Conservation (phyloP, 345 rosid species). For the Eucalyptus microcorys region DNA sequence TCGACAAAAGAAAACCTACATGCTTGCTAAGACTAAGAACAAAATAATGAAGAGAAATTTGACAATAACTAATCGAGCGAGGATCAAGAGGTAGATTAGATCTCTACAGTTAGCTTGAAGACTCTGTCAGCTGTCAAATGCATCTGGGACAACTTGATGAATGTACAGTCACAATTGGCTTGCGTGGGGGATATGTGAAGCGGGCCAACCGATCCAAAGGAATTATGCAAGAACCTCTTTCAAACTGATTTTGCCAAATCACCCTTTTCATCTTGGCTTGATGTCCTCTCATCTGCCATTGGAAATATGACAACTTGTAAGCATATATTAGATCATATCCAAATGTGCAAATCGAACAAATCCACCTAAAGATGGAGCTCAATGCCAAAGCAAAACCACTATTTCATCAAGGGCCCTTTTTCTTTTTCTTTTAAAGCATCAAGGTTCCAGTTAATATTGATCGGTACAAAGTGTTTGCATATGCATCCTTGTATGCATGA, state of each 20-base stretch:
- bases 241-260: constrained; percentile 4
- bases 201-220: neutral
- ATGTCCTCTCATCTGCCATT: constrained; percentile 18
- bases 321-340: neutral
- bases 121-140: constrained; percentile 5
- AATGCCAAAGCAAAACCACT: neutral
- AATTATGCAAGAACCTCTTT: neutral
- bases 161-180: constrained; percentile 1
- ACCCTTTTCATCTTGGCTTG: constrained; percentile 1
- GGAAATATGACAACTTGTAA: neutral
- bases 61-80: neutral
- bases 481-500: neutral
- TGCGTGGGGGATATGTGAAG: neutral
- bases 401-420: neutral
- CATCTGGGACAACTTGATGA: constrained; percentile 15
- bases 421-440: neutral
- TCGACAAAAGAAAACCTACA: neutral
- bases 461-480: neutral
- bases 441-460: neutral
- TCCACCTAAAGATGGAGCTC: neutral
- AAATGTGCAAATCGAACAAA: neutral
- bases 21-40: neutral
- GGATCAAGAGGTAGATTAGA: neutral
- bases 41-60: neutral
- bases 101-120: constrained; percentile 8